Evolutionary conservation across 1,284 basidiomycete genomes (phyloP).

Genomic region (Stygiomarasmius scandens): DNA sequence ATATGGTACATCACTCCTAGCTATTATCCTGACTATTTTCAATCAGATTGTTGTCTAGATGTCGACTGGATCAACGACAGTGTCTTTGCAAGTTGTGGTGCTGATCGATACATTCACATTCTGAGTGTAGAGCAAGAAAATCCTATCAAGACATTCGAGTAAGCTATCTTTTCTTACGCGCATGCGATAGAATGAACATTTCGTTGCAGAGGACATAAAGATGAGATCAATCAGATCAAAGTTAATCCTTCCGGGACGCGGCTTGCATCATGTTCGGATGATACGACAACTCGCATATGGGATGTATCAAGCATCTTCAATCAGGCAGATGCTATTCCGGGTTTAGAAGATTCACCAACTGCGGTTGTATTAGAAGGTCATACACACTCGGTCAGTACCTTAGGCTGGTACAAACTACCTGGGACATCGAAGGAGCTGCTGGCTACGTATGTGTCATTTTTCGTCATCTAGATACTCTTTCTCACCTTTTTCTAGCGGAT

Average conservation of each 20-base stretch:
- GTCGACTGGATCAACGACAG: conserved; percentile 78
- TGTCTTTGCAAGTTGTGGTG: conserved; percentile 74
- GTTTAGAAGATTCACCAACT: conserved; percentile 33
- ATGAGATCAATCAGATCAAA: conserved; percentile 80
- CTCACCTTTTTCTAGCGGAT: conserved; percentile 27
- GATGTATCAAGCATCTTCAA: conserved; percentile 46
- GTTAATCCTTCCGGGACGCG: conserved; percentile 65
- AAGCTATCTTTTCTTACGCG: conserved; percentile 26
- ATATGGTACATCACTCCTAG: conserved; percentile 7
- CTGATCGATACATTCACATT: conserved; percentile 67
- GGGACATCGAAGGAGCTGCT: conserved; percentile 55
- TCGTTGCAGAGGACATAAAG: conserved; percentile 62
- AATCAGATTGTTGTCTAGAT: conserved; percentile 74
- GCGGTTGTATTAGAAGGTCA: conserved; percentile 64
- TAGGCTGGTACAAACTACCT: conserved; percentile 68
- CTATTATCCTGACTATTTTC: conserved; percentile 16
- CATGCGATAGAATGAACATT: background rate
- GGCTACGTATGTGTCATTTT: conserved; percentile 60
- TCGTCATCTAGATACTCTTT: background rate
- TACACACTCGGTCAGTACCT: conserved; percentile 62
- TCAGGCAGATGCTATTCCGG: conserved; percentile 41
- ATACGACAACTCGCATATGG: conserved; percentile 78
- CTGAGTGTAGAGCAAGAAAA: conserved; percentile 53
- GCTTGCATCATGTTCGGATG: conserved; percentile 81
- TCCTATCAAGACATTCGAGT: conserved; percentile 63